Percentiles rank a stretch among this genome's conserved stretches.
Conservation (phyloP, 148 eudicot genomes). For the Rhododendron williamsianum region DNA sequence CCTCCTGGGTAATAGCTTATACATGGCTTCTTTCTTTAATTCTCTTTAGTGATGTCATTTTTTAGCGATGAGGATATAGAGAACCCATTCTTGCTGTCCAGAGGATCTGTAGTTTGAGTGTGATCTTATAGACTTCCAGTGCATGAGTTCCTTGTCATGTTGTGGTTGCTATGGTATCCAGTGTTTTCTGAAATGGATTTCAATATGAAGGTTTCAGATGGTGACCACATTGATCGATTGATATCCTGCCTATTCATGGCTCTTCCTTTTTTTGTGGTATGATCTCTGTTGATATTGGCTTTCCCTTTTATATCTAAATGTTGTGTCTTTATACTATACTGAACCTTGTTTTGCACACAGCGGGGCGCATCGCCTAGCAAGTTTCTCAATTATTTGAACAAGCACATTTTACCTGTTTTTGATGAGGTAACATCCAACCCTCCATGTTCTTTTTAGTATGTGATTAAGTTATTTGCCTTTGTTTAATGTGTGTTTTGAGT, state of each 20-base stretch:
- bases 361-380: constrained; percentile 90
- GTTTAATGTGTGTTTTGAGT: not conserved
- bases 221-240: constrained; percentile 35
- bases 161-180: not conserved
- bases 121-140: not conserved
- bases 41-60: not conserved
- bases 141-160: not conserved
- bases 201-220: constrained; percentile 62
- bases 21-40: not conserved
- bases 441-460: not conserved
- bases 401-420: constrained; percentile 77
- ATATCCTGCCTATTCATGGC: constrained; percentile 83
- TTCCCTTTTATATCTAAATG: not conserved
- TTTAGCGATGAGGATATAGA: not conserved
- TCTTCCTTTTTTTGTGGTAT: constrained; percentile 77
- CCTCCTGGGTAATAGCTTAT: not conserved
- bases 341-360: constrained; percentile 31
- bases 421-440: constrained; percentile 53
- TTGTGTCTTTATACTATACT: constrained; percentile 1
- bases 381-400: constrained; percentile 71
- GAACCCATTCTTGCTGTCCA: not conserved
- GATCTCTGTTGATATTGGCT: constrained; percentile 4
- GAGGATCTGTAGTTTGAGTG: not conserved
- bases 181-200: constrained; percentile 7
- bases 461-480: not conserved